Evolutionary conservation across 441 rosid genomes (phyloP), one percentile per base, ranked within the genome.

Genomic region (Croton setiger): DNA sequence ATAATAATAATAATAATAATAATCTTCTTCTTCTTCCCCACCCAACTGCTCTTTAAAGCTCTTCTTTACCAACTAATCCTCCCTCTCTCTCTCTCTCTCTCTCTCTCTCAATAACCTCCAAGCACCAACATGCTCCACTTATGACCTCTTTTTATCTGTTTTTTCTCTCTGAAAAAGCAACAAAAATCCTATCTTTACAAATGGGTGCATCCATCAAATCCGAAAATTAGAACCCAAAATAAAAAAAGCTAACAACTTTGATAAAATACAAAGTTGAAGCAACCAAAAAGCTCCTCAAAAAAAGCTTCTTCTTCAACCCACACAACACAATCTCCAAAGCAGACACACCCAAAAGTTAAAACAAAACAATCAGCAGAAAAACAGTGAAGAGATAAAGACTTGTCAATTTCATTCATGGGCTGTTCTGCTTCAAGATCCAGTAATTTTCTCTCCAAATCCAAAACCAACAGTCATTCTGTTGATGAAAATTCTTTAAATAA

Each of bases 381-480:
- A 43, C 49, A 20, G 55, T 51, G 7, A 3, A 21, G 31, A 71
- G 67, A 33, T 31, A 54, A 51, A 59, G 62, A 27, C 69, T 11
- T 47, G 17, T 14, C 44, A 15, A 54, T 61, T 54, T 5, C 71
- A 71, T 67, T 74, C 73, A 90, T 90, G 96, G 98, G 96, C 52
- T 87, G 88, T 80, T 84, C 93, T 55, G 81, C 90, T 83, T 92
- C 98, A 15, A 87, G 81, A 73, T 78, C 88, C 41, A 68, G 54
- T 68, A 72, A 73, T 43, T 43, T 84, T 43, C 69, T 75, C 48
- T 47, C 85, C 72, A 53, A 68, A 55, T 63, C 51, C 70, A 56
- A 65, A 18, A 58, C 54, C 72, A 57, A 66, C 72, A 57, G 64
- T 72, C 54, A 74, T 67, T 62, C 58, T 75, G 48, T 54, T 37